Conservation (phyloP, 179 eudicot species). For the Heliamphora pulchella region DNA sequence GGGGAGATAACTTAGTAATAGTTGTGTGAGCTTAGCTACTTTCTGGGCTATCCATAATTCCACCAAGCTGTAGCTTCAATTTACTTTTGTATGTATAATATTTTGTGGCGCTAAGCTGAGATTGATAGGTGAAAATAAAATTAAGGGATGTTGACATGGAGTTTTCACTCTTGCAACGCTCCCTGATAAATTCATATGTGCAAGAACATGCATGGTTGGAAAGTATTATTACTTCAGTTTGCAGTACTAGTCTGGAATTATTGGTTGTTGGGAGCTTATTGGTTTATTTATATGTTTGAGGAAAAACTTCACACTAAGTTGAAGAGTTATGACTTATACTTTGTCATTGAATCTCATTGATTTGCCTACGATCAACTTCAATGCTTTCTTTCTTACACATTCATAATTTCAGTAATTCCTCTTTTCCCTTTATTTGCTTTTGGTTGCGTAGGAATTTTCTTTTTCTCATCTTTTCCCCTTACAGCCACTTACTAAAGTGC, state of each 20-base stretch:
- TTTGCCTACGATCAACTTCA: not conserved
- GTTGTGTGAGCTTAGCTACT: too few relatives aligned
- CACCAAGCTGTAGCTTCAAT: not conserved
- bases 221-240: not conserved
- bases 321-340: not conserved
- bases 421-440: not conserved
- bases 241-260: not conserved
- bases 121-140: not conserved
- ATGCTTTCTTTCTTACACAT: not conserved
- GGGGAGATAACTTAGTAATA: not conserved
- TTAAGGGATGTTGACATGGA: not conserved
- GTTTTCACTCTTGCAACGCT: not conserved
- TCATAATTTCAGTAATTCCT: not conserved
- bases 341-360: not conserved
- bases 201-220: not conserved
- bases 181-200: not conserved
- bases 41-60: not conserved
- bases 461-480: not conserved
- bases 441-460: not conserved
- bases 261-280: not conserved
- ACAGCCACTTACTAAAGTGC: not conserved
- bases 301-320: not conserved
- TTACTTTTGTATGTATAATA: too few relatives aligned
- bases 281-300: not conserved
- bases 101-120: not conserved